These are phyloP conservation scores for Leccinum uliginosum DNA, from an alignment of 768 basidiomycete species.

Conservation along the genomic window DNA sequence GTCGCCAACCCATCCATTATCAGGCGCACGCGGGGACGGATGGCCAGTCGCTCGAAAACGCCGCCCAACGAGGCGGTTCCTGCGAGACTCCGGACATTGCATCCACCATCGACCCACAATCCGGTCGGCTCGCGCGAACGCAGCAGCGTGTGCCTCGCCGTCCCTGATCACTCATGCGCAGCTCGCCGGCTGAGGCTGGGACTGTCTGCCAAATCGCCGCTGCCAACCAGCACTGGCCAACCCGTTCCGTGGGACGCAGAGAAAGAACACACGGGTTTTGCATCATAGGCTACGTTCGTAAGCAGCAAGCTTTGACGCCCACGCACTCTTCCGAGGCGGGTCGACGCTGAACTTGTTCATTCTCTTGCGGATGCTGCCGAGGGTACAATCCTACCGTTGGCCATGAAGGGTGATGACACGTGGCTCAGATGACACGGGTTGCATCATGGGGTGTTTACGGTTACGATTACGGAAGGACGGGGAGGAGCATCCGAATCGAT, in stretches of 20 bases:
- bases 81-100: conserved; percentile 1
- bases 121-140: conserved; percentile 1
- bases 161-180: not conserved
- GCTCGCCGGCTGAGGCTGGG: not conserved
- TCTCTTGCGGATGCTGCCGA: conserved; percentile 8
- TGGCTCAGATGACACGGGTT: not conserved
- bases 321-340: conserved; percentile 2
- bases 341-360: not conserved
- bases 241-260: not conserved
- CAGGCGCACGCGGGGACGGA: not conserved
- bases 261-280: conserved; percentile 3
- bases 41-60: conserved; percentile 10
- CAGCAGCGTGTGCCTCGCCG: not conserved
- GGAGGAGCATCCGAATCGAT: not conserved
- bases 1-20: conserved; percentile 9
- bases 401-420: not conserved
- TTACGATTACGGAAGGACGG: not conserved
- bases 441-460: not conserved
- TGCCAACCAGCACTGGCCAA: not conserved
- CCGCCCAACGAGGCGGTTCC: conserved; percentile 2
- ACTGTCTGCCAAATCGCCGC: not conserved
- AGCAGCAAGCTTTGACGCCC: conserved; percentile 10
- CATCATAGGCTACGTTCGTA: conserved; percentile 8
- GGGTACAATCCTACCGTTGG: not conserved
- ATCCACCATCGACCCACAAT: not conserved